A percentile compares a stretch with the other conserved stretches of the same genome.
These are phyloP conservation scores for Pestalotiopsis sp. DNA, from an alignment of 2,329 filamentous ascomycete genomes.

Conservation along the genomic window DNA sequence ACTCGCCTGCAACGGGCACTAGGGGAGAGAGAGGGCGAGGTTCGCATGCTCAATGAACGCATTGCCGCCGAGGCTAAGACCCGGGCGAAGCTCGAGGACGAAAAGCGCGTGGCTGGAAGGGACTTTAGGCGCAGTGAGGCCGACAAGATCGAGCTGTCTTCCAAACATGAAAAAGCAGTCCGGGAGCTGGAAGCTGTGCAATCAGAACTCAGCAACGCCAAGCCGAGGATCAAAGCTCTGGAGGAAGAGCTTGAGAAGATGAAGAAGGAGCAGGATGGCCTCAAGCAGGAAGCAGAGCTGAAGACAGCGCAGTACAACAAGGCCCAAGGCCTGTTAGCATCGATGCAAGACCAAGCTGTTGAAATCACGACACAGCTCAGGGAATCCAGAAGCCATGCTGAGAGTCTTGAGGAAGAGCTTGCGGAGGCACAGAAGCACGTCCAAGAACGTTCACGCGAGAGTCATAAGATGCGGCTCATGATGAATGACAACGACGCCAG, in stretches of 20 bases:
- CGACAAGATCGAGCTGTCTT: constrained; percentile 77
- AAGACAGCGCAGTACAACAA: constrained; percentile 85
- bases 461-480: constrained; percentile 90
- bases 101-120: constrained; percentile 71
- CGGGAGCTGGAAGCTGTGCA: constrained; percentile 73
- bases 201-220: constrained; percentile 72
- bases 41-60: constrained; percentile 78
- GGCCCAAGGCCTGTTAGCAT: constrained; percentile 82
- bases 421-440: constrained; percentile 85
- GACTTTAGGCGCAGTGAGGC: constrained; percentile 78
- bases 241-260: constrained; percentile 75
- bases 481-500: constrained; percentile 84
- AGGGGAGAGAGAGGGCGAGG: constrained; percentile 75
- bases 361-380: constrained; percentile 92
- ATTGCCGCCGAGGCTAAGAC: constrained; percentile 73
- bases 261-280: constrained; percentile 65
- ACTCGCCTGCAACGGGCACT: constrained; percentile 70
- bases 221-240: constrained; percentile 64
- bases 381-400: constrained; percentile 79
- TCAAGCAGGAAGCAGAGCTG: constrained; percentile 80
- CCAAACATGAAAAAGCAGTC: constrained; percentile 71
- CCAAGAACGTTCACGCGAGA: constrained; percentile 85
- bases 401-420: constrained; percentile 90
- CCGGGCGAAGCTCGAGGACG: constrained; percentile 77
- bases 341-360: constrained; percentile 89